Percentiles rank a stretch among this genome's conserved stretches.
Evolutionary conservation across 768 basidiomycete species (phyloP).

Genomic region (Auriscalpium orientale): DNA sequence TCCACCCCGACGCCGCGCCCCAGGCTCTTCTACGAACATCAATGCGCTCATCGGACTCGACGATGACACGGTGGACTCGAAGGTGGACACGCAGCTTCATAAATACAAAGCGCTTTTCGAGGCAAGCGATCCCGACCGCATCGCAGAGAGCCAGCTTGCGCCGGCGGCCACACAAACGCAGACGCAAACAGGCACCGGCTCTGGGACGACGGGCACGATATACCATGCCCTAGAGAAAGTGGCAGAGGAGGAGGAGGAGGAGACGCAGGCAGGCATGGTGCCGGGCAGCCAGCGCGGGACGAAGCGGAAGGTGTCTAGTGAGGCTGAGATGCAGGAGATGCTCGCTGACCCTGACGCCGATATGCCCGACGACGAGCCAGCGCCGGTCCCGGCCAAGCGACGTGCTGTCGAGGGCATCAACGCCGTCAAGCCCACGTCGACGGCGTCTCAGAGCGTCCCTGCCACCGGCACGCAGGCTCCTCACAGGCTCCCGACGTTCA

Average conservation of each 20-base stretch:
- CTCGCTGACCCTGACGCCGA: conserved; percentile 3
- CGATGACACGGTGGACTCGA: background rate
- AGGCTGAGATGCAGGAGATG: conserved; percentile 28
- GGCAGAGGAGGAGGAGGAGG: conserved; percentile 8
- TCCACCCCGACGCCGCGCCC: background rate
- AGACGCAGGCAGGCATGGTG: background rate
- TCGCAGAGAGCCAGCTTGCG: background rate
- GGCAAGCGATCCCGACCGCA: conserved; percentile 13
- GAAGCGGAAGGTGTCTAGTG: conserved; percentile 32
- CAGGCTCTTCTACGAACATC: background rate
- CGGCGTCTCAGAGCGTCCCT: background rate
- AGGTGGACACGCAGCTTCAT: conserved; percentile 7
- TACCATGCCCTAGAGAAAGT: background rate
- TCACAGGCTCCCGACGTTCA: background rate
- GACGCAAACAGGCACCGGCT: background rate
- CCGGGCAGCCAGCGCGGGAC: conserved; percentile 13
- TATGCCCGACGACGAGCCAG: too few relatives aligned
- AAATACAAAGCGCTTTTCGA: conserved; percentile 15
- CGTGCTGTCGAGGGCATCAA: conserved; percentile 34
- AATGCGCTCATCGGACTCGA: background rate
- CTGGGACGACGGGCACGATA: background rate
- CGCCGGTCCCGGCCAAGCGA: conserved; percentile 27
- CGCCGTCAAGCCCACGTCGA: conserved; percentile 18
- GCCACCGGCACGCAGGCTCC: background rate
- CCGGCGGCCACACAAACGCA: background rate